Base-by-base conservation (phyloP, 352 stramenopile species). In the Saprolegnia diclina region DNA sequence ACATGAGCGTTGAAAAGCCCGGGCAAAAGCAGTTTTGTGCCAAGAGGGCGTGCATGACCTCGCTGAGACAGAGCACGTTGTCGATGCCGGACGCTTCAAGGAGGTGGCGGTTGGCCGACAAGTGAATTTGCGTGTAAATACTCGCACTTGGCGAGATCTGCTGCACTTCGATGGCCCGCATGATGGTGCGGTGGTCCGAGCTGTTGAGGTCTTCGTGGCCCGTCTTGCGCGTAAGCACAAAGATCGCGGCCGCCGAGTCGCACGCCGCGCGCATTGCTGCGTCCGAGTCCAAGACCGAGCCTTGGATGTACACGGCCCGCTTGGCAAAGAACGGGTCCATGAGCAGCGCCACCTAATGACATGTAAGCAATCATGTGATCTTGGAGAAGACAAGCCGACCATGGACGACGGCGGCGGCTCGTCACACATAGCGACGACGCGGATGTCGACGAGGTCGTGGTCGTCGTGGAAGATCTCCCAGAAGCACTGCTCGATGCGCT, bases 391-490 rank as follows among this genome's bases (percentile, higher is more conserved):
- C 6, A 53, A 11, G 26, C 29, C 11, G 61, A 69, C 63, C 65
- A 94, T 80, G 5, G 81, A 79, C 10, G 84, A 88, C 1, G 83
- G 85, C 0, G 86, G 86, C 29, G 87, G 77, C 29, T 94, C 84
- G 45, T 92, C 86, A 62, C 74, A 87, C 22, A 94, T 59, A 21
- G 92, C 83, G 42, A 90, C 78, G 4, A 92, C 83, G 29, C 89
- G 85, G 35, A 91, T 79, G 45, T 90, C 83, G 45, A 90, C 76
- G 32, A 91, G 79, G 71, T 92, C 83, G 67, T 94, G 86, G 70
- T 94, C 86, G 45, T 92, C 87, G 73, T 94, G 86, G 67, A 94
- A 94, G 29, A 94, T 84, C 52, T 94, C 86, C 54, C 80, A 79
- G 73, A 94, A 94, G 56, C 92, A 94, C 48, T 92, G 79, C 46